Evolutionary conservation across 108 stramenopile species (phyloP).

Genomic region (Cyclotella distinguenda): DNA sequence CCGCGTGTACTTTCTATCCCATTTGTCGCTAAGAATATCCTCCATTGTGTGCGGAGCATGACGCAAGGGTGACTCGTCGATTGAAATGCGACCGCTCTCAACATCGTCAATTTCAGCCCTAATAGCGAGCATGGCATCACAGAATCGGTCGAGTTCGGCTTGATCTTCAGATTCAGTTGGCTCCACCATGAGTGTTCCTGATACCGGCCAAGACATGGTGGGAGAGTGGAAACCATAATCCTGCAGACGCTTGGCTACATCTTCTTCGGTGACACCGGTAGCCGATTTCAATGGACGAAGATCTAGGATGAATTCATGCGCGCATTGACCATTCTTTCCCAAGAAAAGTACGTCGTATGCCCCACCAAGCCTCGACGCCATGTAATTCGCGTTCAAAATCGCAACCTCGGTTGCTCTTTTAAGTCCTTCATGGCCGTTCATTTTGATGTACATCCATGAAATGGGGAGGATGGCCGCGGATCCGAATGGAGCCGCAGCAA

Average conservation of each 20-base stretch:
- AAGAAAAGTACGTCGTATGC: conserved; percentile 90
- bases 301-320: conserved; percentile 99
- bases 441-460: conserved; percentile 99
- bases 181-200: conserved; percentile 98
- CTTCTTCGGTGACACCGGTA: conserved; percentile 94
- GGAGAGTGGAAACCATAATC: conserved; percentile 99
- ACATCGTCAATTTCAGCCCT: conserved; percentile 97
- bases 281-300: conserved; percentile 92
- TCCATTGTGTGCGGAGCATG: conserved; percentile 97
- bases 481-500: conserved; percentile 97
- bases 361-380: conserved; percentile 91
- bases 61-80: conserved; percentile 91
- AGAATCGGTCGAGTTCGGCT: conserved; percentile 96
- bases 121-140: conserved; percentile 96
- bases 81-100: conserved; percentile 79
- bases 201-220: conserved; percentile 99
- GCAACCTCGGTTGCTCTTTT: conserved; percentile 89
- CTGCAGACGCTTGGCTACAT: conserved; percentile 95
- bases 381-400: conserved; percentile 99
- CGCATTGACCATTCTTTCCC: conserved; percentile 97
- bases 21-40: conserved; percentile 79
- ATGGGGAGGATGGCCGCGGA: conserved; percentile 98
- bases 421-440: conserved; percentile 93
- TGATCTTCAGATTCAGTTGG: conserved; percentile 98
- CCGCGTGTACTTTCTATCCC: conserved; percentile 89